Conservation (phyloP, 129 eudicot genomes). For the Scalesia atractyloides region DNA sequence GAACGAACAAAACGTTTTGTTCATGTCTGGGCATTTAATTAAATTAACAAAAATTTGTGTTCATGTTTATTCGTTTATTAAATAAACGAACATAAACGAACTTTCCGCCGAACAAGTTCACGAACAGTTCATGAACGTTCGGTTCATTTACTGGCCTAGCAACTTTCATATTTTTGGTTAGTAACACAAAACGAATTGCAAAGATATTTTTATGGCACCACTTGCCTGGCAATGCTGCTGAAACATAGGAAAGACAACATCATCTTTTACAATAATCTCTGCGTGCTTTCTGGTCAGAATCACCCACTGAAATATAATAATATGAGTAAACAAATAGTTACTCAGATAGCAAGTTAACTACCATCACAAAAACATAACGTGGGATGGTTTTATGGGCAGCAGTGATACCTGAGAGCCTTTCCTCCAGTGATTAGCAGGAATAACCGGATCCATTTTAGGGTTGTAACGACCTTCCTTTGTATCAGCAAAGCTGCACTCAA, state of each 20-base stretch:
- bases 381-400: slow-evolving; percentile 11
- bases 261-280: slow-evolving; percentile 61
- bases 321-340: slow-evolving; percentile 8
- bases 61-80: no score
- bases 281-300: slow-evolving; percentile 88
- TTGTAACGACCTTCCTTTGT: slow-evolving; percentile 93
- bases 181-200: neutral
- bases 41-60: no score
- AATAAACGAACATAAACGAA: no score
- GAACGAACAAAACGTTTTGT: no score
- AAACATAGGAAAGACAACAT: slow-evolving; percentile 71
- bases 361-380: slow-evolving; percentile 3
- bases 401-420: slow-evolving; percentile 93
- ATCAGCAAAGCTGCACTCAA: slow-evolving; percentile 43
- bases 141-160: no score
- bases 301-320: slow-evolving; percentile 75
- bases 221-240: slow-evolving; percentile 91
- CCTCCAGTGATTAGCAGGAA: slow-evolving; percentile 79
- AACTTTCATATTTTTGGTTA: neutral
- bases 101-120: no score
- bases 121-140: no score
- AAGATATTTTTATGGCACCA: neutral
- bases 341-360: slow-evolving; percentile 1
- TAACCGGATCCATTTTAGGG: slow-evolving; percentile 91
- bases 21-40: no score